Evolutionary conservation across 129 eudicot genomes (phyloP).

Genomic region (Artemisia annua): DNA sequence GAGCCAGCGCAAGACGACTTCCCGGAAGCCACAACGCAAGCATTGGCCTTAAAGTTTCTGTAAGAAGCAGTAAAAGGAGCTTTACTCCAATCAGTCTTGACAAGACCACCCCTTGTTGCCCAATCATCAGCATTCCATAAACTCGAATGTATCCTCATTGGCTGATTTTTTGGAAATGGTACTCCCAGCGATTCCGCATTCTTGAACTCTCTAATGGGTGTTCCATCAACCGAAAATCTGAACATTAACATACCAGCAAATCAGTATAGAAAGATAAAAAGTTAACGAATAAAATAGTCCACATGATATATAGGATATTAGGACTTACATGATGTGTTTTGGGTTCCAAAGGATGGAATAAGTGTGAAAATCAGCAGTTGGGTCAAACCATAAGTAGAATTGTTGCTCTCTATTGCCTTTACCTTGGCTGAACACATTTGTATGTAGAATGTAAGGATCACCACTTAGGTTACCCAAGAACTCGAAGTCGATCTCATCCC

Average conservation of each 20-base stretch:
- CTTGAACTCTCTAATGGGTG: slow-evolving; percentile 67
- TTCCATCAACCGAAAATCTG: slow-evolving; percentile 72
- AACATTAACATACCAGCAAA: neutral
- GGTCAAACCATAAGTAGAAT: slow-evolving; percentile 64
- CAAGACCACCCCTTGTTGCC: slow-evolving; percentile 74
- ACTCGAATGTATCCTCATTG: slow-evolving; percentile 65
- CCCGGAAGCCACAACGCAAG: slow-evolving; percentile 54
- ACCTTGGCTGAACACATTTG: slow-evolving; percentile 55
- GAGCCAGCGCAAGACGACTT: slow-evolving; percentile 43
- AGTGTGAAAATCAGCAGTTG: slow-evolving; percentile 68
- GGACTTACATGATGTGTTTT: slow-evolving; percentile 49
- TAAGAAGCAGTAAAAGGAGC: slow-evolving; percentile 77
- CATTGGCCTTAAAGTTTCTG: slow-evolving; percentile 49
- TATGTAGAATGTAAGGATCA: slow-evolving; percentile 35
- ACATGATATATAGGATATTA: neutral
- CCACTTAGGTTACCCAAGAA: slow-evolving; percentile 42
- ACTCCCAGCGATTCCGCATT: slow-evolving; percentile 56
- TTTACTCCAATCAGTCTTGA: slow-evolving; percentile 62
- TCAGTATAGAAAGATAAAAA: neutral
- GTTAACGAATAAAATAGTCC: neutral
- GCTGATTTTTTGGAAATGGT: slow-evolving; percentile 54
- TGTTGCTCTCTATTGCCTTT: slow-evolving; percentile 68
- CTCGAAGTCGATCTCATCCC: slow-evolving; percentile 69
- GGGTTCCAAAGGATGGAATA: slow-evolving; percentile 75
- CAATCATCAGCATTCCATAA: slow-evolving; percentile 82